Evolutionary conservation across 140 eudicot genomes (phyloP), one percentile per base, ranked within the genome.

Genomic region (Flaveria floridana): DNA sequence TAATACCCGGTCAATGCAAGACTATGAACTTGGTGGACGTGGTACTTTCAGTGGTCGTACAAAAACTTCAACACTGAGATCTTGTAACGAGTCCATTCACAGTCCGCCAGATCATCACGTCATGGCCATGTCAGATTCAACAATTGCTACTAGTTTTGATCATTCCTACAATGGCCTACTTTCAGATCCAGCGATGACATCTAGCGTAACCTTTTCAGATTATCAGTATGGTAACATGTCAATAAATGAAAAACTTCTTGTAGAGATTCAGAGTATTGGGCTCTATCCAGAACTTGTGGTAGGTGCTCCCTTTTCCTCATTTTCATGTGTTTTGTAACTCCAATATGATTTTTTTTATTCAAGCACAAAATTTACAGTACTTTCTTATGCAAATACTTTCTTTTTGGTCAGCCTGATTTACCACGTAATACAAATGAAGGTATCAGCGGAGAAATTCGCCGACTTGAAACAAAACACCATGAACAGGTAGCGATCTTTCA

Each of bases 181-280:
- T 76, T 70, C 85, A 7, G 88, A 84, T 59, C 83, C 76, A 30
- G 75, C 83, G 15, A 70, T 55, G 73, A 72, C 79, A 18, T 79
- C 95, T 42, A 82, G 68, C 77, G 14, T 70, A 13, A 65, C 61
- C 75, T 77, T 81, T 52, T 79, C 92, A 2, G 92, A 88, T 42
- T 75, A 73, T 81, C 83, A 85, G 79, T 91, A 89, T 82, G 64
- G 75, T 66, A 82, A 71, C 64, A 80, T 89, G 96, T 76, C 97
- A 14, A 7, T 87, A 25, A 80, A 85, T 80, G 97, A 89, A 80
- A 85, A 89, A 87, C 89, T 89, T 66, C 88, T 89, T 42, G 48
- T 82, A 52, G 97, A 91, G 84, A 79, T 91, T 80, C 96, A 82
- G 46, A 87, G 88, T 82, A 78, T 91, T 68, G 97, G 97, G 58